Conservation (phyloP, 305 asterid species). For the Fraxinus dipetala region DNA sequence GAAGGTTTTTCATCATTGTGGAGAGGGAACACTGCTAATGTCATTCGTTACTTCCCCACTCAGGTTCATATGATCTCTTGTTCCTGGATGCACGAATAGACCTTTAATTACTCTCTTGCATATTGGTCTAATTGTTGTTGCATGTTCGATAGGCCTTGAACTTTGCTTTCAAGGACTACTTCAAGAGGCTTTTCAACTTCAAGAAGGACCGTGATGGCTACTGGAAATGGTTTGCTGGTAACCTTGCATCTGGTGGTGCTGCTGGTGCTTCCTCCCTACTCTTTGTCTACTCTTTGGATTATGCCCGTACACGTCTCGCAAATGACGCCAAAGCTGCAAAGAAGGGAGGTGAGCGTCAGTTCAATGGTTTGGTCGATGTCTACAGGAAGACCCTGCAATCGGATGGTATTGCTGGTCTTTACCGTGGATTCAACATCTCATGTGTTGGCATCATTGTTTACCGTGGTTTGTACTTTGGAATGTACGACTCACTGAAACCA, state of each 20-base stretch:
- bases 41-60: constrained; percentile 30
- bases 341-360: constrained; percentile 26
- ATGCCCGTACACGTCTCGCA: constrained; percentile 21
- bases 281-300: constrained; percentile 25
- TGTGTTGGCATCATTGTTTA: constrained; percentile 40
- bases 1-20: constrained; percentile 24
- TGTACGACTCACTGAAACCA: constrained; percentile 23
- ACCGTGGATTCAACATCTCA: constrained; percentile 41
- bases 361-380: constrained; percentile 25
- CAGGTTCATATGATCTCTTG: constrained; percentile 15
- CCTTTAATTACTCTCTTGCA: background rate
- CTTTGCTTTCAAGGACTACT: constrained; percentile 28
- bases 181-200: constrained; percentile 23
- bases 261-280: constrained; percentile 28
- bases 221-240: background rate
- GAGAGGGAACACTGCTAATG: constrained; percentile 31
- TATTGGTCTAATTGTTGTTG: background rate
- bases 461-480: constrained; percentile 28
- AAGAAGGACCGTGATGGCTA: background rate
- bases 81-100: background rate
- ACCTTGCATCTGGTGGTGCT: constrained; percentile 28
- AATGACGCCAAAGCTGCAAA: constrained; percentile 21
- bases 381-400: constrained; percentile 29
- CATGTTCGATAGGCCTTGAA: constrained; percentile 20
- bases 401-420: constrained; percentile 48